Conservation (phyloP, 192 early-diverging fungal species). For the Coemansia umbellata region DNA sequence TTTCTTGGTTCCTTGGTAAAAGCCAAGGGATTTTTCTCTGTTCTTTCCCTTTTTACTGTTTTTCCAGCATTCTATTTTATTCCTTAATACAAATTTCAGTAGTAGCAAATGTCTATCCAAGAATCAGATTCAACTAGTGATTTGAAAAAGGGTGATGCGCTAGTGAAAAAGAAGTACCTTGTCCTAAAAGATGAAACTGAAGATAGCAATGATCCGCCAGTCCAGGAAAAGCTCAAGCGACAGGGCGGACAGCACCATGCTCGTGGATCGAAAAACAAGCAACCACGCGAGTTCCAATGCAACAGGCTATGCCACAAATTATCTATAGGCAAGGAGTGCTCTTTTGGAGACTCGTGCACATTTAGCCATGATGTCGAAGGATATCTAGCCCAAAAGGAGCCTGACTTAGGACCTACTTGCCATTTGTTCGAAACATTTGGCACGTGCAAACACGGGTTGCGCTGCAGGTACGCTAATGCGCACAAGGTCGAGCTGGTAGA, state of each 20-base stretch:
- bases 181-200: background rate
- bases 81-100: too few species aligned
- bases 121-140: too few species aligned
- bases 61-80: too few species aligned
- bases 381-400: constrained; percentile 68
- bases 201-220: background rate
- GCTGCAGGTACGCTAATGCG: constrained; percentile 57
- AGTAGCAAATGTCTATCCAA: too few species aligned
- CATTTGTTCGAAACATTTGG: constrained; percentile 69
- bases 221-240: background rate
- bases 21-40: too few species aligned
- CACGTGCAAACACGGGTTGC: constrained; percentile 60
- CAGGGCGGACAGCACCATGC: constrained; percentile 11
- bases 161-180: constrained; percentile 20
- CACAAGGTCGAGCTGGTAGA: constrained; percentile 60
- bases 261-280: constrained; percentile 11
- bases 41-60: too few species aligned
- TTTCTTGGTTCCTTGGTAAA: too few species aligned
- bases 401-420: constrained; percentile 73
- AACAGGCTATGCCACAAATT: constrained; percentile 54
- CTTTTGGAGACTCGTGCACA: constrained; percentile 59
- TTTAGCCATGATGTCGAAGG: constrained; percentile 74
- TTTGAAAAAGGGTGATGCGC: constrained; percentile 10
- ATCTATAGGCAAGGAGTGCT: constrained; percentile 50
- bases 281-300: background rate